Conservation (phyloP, 768 basidiomycete genomes). For the Termitomyces bulborhizus region DNA sequence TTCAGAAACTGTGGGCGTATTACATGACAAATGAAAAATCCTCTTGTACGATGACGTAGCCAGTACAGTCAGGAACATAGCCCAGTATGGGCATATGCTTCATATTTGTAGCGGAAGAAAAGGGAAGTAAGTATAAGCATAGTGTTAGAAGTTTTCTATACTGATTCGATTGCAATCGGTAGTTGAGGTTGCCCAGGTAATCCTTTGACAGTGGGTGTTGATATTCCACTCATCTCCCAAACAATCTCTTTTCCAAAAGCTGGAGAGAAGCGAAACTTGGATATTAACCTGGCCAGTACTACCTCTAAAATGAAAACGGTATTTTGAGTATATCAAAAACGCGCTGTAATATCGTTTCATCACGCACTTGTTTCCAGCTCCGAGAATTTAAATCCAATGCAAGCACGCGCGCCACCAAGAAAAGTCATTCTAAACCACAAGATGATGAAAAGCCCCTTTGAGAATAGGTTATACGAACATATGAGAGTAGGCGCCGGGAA, state of each 20-base stretch:
- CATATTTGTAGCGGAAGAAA: too few relatives aligned
- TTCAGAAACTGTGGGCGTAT: not conserved
- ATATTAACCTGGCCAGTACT: slow-evolving; percentile 20
- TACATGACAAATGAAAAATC: not conserved
- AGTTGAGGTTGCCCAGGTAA: slow-evolving; percentile 4
- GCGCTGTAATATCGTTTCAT: not conserved
- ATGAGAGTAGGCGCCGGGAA: slow-evolving; percentile 40
- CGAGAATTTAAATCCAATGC: slow-evolving; percentile 51
- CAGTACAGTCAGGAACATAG: not conserved
- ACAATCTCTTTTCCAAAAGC: slow-evolving; percentile 17
- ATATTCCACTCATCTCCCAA: slow-evolving; percentile 24
- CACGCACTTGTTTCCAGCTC: slow-evolving; percentile 45
- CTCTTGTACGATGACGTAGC: not conserved
- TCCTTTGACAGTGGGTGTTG: slow-evolving; percentile 16
- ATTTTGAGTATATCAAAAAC: not conserved
- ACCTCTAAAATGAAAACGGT: slow-evolving; percentile 16
- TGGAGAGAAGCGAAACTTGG: slow-evolving; percentile 19
- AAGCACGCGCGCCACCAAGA: slow-evolving; percentile 34
- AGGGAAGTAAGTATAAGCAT: too few relatives aligned
- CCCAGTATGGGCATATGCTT: not conserved
- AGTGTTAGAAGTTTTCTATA: not conserved
- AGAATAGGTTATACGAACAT: slow-evolving; percentile 19
- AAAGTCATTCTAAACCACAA: slow-evolving; percentile 32
- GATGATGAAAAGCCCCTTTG: not conserved
- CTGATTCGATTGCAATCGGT: slow-evolving; percentile 1